Base-by-base conservation (phyloP, 2,329 filamentous ascomycete species). In the Fusarium camptoceras region DNA sequence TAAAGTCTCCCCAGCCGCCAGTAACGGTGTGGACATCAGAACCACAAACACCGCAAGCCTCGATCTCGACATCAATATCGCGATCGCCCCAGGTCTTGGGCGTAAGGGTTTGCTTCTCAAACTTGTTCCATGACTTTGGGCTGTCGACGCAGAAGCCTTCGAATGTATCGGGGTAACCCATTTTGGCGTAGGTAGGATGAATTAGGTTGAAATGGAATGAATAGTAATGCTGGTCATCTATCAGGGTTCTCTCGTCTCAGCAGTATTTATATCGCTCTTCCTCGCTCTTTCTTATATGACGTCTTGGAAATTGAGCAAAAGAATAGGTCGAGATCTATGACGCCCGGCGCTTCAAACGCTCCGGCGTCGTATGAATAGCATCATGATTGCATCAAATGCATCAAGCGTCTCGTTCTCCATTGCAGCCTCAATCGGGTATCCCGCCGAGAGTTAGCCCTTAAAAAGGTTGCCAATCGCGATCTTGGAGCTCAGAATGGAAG, bases 11-110 rank as follows among this genome's bases (percentile, higher is more conserved):
- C 87, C 65, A 83, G 78, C 77, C 76, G 31, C 71, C 69, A 9
- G 76, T 78, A 18, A 78, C 74, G 27, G 82, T 86, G 80, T 91
- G 88, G 34, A 90, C 55, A 70, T 91, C 89, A 2, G 85, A 86
- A 54, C 88, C 89, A 76, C 89, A 92, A 72, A 92, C 85, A 66
- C 89, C 89, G 73, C 88, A 91, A 80, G 91, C 88, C 5, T 87
- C 86, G 70, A 92, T 81, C 77, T 87, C 82, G 73, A 92, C 89
- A 76, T 92, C 89, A 59, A 92, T 80, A 70, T 91, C 88, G 37
- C 83, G 86, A 76, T 91, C 89, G 47, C 88, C 86, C 87, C 88
- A 91, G 22, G 81, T 79, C 82, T 91, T 91, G 49, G 89, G 89
- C 77, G 88, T 82, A 47, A 83, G 76, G 24, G 77, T 73, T 4